Conservation (phyloP, 768 basidiomycete genomes). For the Termitomyces sp. region DNA sequence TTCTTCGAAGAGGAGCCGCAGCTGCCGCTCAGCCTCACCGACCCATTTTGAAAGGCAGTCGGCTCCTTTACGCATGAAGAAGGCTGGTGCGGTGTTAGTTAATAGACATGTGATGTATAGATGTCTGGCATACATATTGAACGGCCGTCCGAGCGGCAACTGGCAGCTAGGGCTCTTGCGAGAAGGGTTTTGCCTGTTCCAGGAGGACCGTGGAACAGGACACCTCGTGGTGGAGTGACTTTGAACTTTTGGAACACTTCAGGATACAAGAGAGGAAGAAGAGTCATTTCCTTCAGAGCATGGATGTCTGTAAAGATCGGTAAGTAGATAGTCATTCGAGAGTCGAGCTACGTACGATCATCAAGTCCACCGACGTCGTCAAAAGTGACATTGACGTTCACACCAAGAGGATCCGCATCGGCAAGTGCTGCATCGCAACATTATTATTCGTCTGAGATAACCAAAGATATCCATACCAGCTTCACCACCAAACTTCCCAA, state of each 20-base stretch:
- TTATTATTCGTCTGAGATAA: constrained; percentile 3
- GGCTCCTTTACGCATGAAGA: constrained; percentile 99
- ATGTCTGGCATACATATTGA: constrained; percentile 68
- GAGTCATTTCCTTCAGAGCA: constrained; percentile 96
- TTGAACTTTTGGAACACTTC: constrained; percentile 94
- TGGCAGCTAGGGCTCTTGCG: constrained; percentile 91
- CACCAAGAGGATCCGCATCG: constrained; percentile 93
- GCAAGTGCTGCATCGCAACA: constrained; percentile 55
- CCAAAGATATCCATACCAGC: constrained; percentile 32
- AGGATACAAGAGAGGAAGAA: constrained; percentile 90
- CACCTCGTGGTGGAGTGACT: constrained; percentile 93
- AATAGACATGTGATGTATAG: not conserved
- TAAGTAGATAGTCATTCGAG: not conserved
- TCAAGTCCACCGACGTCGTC: constrained; percentile 96
- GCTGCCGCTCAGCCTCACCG: constrained; percentile 95
- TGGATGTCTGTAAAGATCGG: constrained; percentile 66
- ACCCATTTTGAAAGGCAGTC: constrained; percentile 99
- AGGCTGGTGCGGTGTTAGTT: constrained; percentile 47
- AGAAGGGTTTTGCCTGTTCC: constrained; percentile 98
- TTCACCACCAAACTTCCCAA: constrained; percentile 80
- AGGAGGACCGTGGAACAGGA: constrained; percentile 96
- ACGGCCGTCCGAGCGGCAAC: constrained; percentile 79
- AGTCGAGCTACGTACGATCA: constrained; percentile 56
- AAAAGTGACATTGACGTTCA: constrained; percentile 90
- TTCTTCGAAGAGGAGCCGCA: constrained; percentile 93